Conservation (phyloP, 176 grass and related monocot genomes). For the Dactylis glomerata region DNA sequence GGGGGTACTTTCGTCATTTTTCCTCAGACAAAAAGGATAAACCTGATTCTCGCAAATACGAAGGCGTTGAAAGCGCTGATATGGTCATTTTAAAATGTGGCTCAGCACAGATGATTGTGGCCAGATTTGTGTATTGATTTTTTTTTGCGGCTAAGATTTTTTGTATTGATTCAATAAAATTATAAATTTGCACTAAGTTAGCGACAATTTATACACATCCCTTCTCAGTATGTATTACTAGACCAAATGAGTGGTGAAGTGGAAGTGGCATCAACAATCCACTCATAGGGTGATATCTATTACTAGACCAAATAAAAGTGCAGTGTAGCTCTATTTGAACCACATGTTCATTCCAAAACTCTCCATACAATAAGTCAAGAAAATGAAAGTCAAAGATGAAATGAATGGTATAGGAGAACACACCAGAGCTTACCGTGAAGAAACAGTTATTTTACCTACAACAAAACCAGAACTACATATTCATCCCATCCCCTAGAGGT, state of each 20-base stretch:
- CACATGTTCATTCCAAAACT: neutral
- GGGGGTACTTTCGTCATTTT: no score
- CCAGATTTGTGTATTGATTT: no score
- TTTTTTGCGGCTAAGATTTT: no score
- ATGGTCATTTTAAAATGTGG: no score
- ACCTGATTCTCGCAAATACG: no score
- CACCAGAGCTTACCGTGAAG: neutral
- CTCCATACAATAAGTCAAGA: neutral
- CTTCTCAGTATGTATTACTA: no score
- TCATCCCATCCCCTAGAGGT: neutral
- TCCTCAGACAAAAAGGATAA: no score
- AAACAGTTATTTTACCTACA: neutral
- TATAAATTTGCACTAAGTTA: no score
- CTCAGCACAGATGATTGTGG: no score
- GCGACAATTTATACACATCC: no score
- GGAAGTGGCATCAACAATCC: neutral
- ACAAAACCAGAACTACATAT: neutral
- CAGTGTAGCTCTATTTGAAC: neutral
- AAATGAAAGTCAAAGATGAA: neutral
- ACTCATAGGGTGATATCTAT: neutral
- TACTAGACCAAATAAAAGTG: neutral
- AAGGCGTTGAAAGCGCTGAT: no score
- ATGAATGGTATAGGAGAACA: neutral
- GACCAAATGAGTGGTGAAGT: neutral
- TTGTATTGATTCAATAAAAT: no score